A percentile compares a stretch with the other conserved stretches of the same genome.
These are phyloP conservation scores for Eutrema yunnanense DNA, from an alignment of 345 rosid genomes.

Conservation along the genomic window DNA sequence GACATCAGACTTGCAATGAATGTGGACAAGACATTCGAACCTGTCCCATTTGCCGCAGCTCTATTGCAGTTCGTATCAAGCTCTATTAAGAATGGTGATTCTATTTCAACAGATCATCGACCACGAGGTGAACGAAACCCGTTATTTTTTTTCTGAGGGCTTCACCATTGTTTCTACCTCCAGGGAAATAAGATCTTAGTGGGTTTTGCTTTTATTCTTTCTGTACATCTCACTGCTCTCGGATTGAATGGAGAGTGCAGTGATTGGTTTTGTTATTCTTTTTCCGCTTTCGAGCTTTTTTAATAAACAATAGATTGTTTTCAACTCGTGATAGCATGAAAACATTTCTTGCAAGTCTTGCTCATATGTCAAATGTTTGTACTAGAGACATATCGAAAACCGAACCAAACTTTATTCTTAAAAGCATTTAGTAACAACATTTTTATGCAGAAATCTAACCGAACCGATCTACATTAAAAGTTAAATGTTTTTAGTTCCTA, in stretches of 20 bases:
- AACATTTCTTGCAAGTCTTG: not conserved
- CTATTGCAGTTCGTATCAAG: constrained; percentile 54
- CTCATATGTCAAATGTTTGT: not conserved
- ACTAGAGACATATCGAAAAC: not conserved
- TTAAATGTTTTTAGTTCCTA: not conserved
- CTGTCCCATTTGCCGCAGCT: constrained; percentile 77
- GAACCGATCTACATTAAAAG: not conserved
- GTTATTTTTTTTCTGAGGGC: not conserved
- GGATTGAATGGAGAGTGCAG: not conserved
- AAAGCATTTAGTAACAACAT: not conserved
- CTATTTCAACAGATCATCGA: not conserved
- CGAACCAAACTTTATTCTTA: not conserved
- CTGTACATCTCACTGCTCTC: constrained; percentile 4
- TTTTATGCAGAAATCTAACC: not conserved
- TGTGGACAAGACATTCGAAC: constrained; percentile 60
- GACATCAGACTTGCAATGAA: constrained; percentile 77
- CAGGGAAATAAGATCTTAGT: not conserved
- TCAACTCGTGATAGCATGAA: not conserved
- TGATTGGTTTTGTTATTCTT: not conserved
- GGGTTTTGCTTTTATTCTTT: not conserved
- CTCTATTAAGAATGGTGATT: constrained; percentile 38
- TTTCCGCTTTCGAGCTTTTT: not conserved
- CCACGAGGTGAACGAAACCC: not conserved
- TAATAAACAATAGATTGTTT: not conserved
- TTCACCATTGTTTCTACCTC: not conserved